These are phyloP conservation scores for Thalassiosira profunda DNA, from an alignment of 108 stramenopile species.

Conservation along the genomic window DNA sequence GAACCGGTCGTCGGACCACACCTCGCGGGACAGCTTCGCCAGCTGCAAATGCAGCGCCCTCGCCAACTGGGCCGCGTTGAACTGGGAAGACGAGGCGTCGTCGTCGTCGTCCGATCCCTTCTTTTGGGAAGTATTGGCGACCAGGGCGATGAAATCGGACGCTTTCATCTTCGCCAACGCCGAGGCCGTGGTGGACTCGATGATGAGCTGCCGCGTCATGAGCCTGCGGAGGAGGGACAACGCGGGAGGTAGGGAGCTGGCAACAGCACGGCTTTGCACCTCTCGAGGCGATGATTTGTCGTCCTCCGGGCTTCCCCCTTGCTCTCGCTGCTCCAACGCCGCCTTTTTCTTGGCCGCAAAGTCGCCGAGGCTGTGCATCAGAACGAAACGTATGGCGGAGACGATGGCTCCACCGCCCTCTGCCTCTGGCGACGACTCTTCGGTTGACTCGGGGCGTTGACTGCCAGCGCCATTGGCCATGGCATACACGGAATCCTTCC, in stretches of 20 bases:
- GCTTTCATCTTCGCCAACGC: constrained; percentile 64
- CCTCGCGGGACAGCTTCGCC: constrained; percentile 47
- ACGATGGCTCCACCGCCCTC: constrained; percentile 49
- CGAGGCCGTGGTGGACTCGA: constrained; percentile 51
- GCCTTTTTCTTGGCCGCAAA: constrained; percentile 41
- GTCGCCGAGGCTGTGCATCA: constrained; percentile 58
- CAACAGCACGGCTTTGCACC: constrained; percentile 55
- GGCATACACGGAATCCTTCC: constrained; percentile 36
- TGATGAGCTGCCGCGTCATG: constrained; percentile 47
- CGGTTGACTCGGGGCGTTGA: too few species aligned
- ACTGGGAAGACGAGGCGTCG: constrained; percentile 3
- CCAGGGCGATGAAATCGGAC: constrained; percentile 33
- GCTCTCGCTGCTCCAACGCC: constrained; percentile 8
- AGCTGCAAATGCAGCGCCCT: constrained; percentile 54
- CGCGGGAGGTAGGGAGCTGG: constrained; percentile 73
- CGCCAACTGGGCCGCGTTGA: constrained; percentile 38
- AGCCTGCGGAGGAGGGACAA: constrained; percentile 67
- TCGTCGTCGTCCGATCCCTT: not conserved
- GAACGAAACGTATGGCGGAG: constrained; percentile 65
- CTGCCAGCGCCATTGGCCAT: not conserved
- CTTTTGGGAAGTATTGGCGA: constrained; percentile 13
- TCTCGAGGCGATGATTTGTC: constrained; percentile 2
- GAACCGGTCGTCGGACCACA: constrained; percentile 67
- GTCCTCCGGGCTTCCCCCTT: not conserved
- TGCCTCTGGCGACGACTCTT: constrained; percentile 2